Base-by-base conservation (phyloP, 495 filamentous ascomycete species). In the Xeromyces bisporus region DNA sequence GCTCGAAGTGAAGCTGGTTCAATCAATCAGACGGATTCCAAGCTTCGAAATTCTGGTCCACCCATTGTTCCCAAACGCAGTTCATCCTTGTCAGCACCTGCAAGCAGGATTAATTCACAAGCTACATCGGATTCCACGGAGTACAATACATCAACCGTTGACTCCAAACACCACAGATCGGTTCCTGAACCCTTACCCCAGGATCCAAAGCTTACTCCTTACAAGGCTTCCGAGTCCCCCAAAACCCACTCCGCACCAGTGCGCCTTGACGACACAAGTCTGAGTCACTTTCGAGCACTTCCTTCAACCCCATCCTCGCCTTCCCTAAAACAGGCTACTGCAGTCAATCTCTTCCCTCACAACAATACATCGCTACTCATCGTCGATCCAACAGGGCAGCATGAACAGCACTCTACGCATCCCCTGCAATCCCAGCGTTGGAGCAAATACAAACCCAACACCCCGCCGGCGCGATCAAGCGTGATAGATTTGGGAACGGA, bases 261-360 rank as follows among this genome's bases (percentile, higher is more conserved):
- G 11, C 48, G 42, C 7, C 39, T 54, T 7, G 57, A 61, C 18
- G 52, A 60, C 28, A 40, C 47, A n/a, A n/a, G n/a, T n/a, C n/a
- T n/a, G n/a, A n/a, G n/a, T n/a, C n/a, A n/a, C n/a, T n/a, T n/a
- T n/a, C n/a, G n/a, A n/a, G n/a, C n/a, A n/a, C n/a, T n/a, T n/a
- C n/a, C n/a, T n/a, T n/a, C n/a, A n/a, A n/a, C 61, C 1, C 64
- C 61, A 2, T 63, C 64, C 7, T 40, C 58, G 23, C 55, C 57
- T 11, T 61, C 55, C 25, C 64, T 61, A 1, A 56, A 55, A 6
- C 50, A 93, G 55, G 85, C 84, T 8, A 75, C 73, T 36, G 80
- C 80, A 11, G 73, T 93, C 27, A 75, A 71, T 35, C 75, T 92
- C 20, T 89, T 77, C 45, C 74, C 82, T 2, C 85, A 93, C 48